phyloP scores from a whole-genome alignment of 169 alveolate species.

The Plasmodium fragile region DNA sequence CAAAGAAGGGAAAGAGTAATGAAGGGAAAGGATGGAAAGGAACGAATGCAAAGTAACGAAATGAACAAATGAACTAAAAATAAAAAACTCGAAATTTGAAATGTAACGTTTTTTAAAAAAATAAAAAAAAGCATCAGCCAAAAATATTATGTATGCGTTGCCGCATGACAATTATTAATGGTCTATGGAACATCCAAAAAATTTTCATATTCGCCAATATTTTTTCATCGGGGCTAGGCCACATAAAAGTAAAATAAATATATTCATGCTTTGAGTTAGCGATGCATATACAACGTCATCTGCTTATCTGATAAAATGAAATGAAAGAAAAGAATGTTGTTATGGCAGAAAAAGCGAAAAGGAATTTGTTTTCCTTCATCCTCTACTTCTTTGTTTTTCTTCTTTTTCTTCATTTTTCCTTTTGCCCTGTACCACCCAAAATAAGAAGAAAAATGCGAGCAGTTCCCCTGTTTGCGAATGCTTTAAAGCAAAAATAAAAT shows the following conservation, averaged over 20 bases:
- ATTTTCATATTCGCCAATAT: not conserved
- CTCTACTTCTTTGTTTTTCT: not conserved
- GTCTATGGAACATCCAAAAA: not conserved
- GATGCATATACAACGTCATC: not conserved
- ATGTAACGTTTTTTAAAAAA: not conserved
- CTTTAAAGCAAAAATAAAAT: not conserved
- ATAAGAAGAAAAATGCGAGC: not conserved
- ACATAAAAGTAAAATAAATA: not conserved
- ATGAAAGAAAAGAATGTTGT: not conserved
- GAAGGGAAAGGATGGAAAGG: not conserved
- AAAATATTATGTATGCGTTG: not conserved
- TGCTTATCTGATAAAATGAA: not conserved
- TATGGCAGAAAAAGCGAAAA: not conserved
- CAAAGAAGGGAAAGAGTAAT: not conserved
- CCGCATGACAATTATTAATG: not conserved
- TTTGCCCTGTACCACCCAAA: not conserved
- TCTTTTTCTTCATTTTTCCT: not conserved
- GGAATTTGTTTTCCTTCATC: not conserved
- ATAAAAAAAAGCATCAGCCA: not conserved
- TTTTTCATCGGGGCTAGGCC: not conserved
- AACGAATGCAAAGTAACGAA: not conserved
- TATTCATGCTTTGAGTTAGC: not conserved
- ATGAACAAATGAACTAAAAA: not conserved
- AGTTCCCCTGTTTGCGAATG: not conserved
- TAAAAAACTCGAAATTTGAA: not conserved